Base-by-base conservation (phyloP, 306 rosid species). In the Pachyrhizus erosus region DNA sequence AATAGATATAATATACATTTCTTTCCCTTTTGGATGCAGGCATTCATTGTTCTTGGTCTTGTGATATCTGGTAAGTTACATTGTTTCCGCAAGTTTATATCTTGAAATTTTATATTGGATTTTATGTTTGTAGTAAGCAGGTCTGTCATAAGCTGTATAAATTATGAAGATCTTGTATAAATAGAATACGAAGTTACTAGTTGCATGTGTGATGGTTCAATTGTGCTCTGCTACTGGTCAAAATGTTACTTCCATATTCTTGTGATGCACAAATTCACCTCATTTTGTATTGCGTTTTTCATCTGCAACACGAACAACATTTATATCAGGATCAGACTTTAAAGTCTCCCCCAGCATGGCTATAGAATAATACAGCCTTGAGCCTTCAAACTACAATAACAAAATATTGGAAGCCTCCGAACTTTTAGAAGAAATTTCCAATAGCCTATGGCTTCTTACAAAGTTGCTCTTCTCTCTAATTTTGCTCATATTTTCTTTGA, bases 31-130 rank as follows among this genome's bases (percentile, higher is more conserved):
- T 88, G 77, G 82, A 84, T 90, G 92, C 94, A 96, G 99, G 96
- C 94, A 64, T 82, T 92, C 81, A 87, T 93, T 81, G 12, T 92
- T 76, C 27, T 85, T 72, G 91, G 98, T 66, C 91, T 96, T 51
- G 78, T 77, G 20, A 39, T 90, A 78, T 96, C 99, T 0, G 96
- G 99, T 93, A 84, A 88, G 97, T 87, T 62, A 55, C 86, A 48
- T 69, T 46, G 69, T 27, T 77, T 64, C 31, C 52, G 14, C 69
- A 45, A 65, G 24, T 37, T 12, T 24, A 14, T 80, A 70, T 31
- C 75, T 61, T 24, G 58, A 65, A 70, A 75, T 29, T 43, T 54
- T 3, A 61, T 17, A 9, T 40, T 46, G 26, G 26, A 84, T 65
- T 33, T 52, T 55, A 57, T 64, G 24, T 72, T 62, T 39, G 68